A percentile compares a stretch with the other conserved stretches of the same genome.
These are phyloP conservation scores for Cyclotella baltica DNA, from an alignment of 108 stramenopile genomes.

Conservation along the genomic window DNA sequence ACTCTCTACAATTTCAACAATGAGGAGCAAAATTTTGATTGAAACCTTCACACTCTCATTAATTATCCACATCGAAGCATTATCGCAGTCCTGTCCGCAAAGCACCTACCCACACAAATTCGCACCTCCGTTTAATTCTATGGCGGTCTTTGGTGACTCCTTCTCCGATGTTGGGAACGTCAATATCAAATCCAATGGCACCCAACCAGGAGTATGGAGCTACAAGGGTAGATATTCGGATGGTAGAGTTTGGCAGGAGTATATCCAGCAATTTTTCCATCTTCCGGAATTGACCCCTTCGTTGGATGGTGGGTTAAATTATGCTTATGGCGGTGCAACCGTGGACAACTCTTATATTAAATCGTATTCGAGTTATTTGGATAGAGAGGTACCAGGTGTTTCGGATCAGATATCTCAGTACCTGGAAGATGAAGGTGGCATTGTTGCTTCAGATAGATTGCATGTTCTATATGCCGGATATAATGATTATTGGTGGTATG, in stretches of 20 bases:
- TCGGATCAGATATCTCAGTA: slow-evolving; percentile 23
- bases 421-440: slow-evolving; percentile 7
- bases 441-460: neutral
- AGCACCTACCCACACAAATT: neutral
- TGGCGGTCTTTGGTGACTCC: slow-evolving; percentile 21
- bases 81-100: neutral
- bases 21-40: neutral
- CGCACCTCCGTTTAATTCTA: slow-evolving; percentile 6
- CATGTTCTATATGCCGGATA: slow-evolving; percentile 20
- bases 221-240: slow-evolving; percentile 20
- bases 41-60: neutral
- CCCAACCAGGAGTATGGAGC: slow-evolving; percentile 24
- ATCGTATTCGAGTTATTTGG: slow-evolving; percentile 16
- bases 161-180: slow-evolving; percentile 34
- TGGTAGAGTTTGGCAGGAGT: slow-evolving; percentile 28
- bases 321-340: slow-evolving; percentile 32
- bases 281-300: slow-evolving; percentile 7
- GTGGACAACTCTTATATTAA: slow-evolving; percentile 9
- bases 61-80: neutral
- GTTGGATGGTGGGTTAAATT: slow-evolving; percentile 1
- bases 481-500: slow-evolving; percentile 31
- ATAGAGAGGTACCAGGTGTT: slow-evolving; percentile 15
- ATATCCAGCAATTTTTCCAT: slow-evolving; percentile 20
- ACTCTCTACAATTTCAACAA: no score
- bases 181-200: slow-evolving; percentile 3